Base-by-base conservation (phyloP, 73 alveolate species). In the Paramecium tetraurelia region DNA sequence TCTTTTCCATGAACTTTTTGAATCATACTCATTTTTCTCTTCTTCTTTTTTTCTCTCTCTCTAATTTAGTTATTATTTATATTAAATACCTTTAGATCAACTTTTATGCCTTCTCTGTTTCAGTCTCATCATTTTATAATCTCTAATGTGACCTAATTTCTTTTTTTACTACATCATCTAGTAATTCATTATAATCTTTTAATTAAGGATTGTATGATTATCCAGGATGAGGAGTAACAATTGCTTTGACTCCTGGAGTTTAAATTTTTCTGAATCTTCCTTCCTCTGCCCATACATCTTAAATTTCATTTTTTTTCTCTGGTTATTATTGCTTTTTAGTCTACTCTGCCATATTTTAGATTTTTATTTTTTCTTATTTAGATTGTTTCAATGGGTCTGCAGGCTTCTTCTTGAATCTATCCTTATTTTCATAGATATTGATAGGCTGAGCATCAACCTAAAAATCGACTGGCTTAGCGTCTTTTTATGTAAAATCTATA, bases 371-470 rank as follows among this genome's bases (percentile, higher is more conserved):
- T 35, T 80, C 90, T 3, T n/a, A 16, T 48, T 46, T 80, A 3
- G 90, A 80, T 40, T 11, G 10, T 27, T 80, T 80, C 2, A 1
- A 44, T 6, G 70, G 76, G 22, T 80, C 90, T 8, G 20, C 18
- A 31, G 90, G 90, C 27, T 80, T 80, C 53, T 80, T 80, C 24
- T 80, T 80, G 58, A 80, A 80, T 48, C 90, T 40, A 35, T 80
- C 90, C 22, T 80, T 80, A n/a, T 80, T 80, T 46, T 44, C 70
- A 80, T 80, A 80, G 0, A 80, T 80, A 80, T 80, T 80, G 12
- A 44, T 80, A 43, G 90, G 90, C 21, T 80, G 11, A 20, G 70
- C 48, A 80, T 80, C 90, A 80, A 80, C 75, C 9, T 40, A 21
- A 46, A 21, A 80, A 44, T 80, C 90, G 1, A 80, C 31, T 4